phyloP scores from a whole-genome alignment of 2,329 filamentous ascomycete species.

The Exophiala calicioides region DNA sequence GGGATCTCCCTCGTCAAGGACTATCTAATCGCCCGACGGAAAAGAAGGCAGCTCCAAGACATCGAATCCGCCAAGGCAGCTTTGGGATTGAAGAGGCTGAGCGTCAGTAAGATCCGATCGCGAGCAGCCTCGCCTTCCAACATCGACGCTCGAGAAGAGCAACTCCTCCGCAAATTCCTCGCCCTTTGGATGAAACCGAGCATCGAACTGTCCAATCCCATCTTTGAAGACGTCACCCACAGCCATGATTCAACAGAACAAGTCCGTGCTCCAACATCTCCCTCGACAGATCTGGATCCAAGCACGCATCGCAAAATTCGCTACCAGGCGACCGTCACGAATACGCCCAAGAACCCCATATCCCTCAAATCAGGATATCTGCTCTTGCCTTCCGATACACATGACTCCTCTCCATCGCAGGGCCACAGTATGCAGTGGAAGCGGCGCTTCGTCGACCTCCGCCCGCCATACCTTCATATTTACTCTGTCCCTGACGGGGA shows the following conservation, averaged over 20 bases:
- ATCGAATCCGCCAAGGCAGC: conserved; percentile 65
- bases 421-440: conserved; percentile 73
- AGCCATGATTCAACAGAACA: conserved; percentile 44
- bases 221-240: conserved; percentile 45
- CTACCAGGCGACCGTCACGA: conserved; percentile 74
- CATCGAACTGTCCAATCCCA: conserved; percentile 41
- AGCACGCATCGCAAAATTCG: conserved; percentile 53
- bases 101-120: conserved; percentile 18
- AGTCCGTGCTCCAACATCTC: conserved; percentile 24
- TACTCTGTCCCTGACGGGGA: conserved; percentile 84
- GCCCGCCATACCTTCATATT: conserved; percentile 87
- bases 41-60: conserved; percentile 72
- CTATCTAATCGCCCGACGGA: conserved; percentile 73
- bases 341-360: conserved; percentile 75
- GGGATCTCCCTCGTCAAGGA: conserved; percentile 90
- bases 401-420: conserved; percentile 26
- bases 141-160: conserved; percentile 30
- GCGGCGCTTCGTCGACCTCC: conserved; percentile 87
- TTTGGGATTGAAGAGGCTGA: conserved; percentile 43
- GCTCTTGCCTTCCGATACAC: conserved; percentile 75
- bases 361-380: conserved; percentile 87
- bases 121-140: conserved; percentile 20
- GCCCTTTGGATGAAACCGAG: conserved; percentile 35
- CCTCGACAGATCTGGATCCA: conserved; percentile 37
- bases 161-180: conserved; percentile 44